A percentile compares a stretch with the other conserved stretches of the same genome.
phyloP scores from a whole-genome alignment of 177 flowering plant genomes.

The Vitis hybrid region DNA sequence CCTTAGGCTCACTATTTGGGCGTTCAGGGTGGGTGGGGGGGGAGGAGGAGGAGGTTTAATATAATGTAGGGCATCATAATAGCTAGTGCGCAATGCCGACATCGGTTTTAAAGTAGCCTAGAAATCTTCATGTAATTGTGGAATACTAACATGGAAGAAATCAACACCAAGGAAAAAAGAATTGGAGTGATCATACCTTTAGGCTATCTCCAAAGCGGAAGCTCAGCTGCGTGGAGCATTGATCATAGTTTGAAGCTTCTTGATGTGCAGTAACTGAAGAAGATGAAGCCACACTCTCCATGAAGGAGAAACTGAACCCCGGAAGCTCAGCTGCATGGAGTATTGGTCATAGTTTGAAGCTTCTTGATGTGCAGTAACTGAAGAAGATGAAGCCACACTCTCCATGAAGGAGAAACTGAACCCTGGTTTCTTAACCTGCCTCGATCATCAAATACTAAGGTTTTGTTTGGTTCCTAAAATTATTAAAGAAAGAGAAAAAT shows the following conservation, averaged over 20 bases:
- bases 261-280: slow-evolving; percentile 12
- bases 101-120: too few species aligned
- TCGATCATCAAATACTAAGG: not conserved
- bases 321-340: slow-evolving; percentile 32
- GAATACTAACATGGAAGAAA: not conserved
- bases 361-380: slow-evolving; percentile 10
- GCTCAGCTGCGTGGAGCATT: slow-evolving; percentile 33
- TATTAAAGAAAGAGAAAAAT: too few species aligned
- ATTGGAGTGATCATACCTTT: slow-evolving; percentile 18
- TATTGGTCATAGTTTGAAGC: slow-evolving; percentile 28
- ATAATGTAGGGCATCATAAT: too few species aligned
- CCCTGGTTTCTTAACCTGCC: not conserved
- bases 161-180: not conserved
- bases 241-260: slow-evolving; percentile 28
- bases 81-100: too few species aligned
- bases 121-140: not conserved
- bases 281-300: slow-evolving; percentile 5
- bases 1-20: too few species aligned
- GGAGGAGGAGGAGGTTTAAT: too few species aligned
- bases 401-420: not conserved
- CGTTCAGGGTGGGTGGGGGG: too few species aligned
- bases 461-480: too few species aligned
- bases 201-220: slow-evolving; percentile 27
- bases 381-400: slow-evolving; percentile 9
- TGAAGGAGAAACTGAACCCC: not conserved